Evolutionary conservation across 768 basidiomycete species (phyloP).

Genomic region (Boletus edulis): DNA sequence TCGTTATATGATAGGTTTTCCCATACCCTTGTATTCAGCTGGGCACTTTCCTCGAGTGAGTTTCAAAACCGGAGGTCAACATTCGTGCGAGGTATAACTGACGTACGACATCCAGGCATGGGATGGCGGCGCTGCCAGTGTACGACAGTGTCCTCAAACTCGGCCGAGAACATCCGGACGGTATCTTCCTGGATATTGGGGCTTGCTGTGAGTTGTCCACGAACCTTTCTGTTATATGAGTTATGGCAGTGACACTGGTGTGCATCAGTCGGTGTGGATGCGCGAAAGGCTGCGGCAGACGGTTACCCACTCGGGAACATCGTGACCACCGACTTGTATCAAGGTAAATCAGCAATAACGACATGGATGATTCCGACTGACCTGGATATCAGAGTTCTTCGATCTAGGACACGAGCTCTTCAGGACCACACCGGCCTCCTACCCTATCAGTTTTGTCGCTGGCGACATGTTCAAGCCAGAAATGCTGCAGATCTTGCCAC

Average conservation of each 20-base stretch:
- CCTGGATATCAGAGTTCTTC: slow-evolving; percentile 45
- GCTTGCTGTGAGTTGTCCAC: slow-evolving; percentile 37
- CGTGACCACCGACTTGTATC: slow-evolving; percentile 38
- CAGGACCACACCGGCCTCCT: slow-evolving; percentile 48
- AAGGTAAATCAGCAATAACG: slow-evolving; percentile 24
- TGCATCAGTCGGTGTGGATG: slow-evolving; percentile 30
- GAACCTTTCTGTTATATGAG: neutral
- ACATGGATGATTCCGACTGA: neutral
- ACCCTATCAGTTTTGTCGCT: slow-evolving; percentile 49
- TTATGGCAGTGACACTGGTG: neutral
- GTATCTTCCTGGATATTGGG: slow-evolving; percentile 43
- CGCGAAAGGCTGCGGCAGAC: slow-evolving; percentile 39
- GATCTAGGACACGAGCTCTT: slow-evolving; percentile 60
- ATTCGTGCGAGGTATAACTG: neutral
- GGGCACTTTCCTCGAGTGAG: slow-evolving; percentile 23
- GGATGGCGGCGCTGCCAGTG: slow-evolving; percentile 3
- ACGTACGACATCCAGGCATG: neutral
- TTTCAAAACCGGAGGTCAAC: neutral
- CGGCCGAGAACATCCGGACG: slow-evolving; percentile 33
- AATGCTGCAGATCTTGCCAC: slow-evolving; percentile 36
- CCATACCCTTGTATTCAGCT: slow-evolving; percentile 28
- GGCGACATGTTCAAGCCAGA: slow-evolving; percentile 53
- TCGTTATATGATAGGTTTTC: slow-evolving; percentile 11
- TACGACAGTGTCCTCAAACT: slow-evolving; percentile 32
- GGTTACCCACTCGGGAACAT: slow-evolving; percentile 41